These are phyloP conservation scores for Xylariaceae sp. DNA, from an alignment of 2,329 filamentous ascomycete species.

Conservation along the genomic window DNA sequence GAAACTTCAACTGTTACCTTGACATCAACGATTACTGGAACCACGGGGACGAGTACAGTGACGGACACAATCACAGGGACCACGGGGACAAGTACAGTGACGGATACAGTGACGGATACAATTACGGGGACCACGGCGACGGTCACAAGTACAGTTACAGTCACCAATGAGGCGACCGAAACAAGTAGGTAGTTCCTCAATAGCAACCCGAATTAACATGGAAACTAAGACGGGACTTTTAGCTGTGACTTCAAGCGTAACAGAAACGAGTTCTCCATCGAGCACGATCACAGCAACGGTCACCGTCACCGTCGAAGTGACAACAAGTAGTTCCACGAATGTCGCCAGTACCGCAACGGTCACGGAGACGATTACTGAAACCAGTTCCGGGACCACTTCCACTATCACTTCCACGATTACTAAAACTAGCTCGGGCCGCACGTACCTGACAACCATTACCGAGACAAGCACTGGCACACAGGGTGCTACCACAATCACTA, in stretches of 20 bases:
- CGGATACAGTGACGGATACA: background rate
- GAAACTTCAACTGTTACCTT: background rate
- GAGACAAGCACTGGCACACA: background rate
- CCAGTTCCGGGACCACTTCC: background rate
- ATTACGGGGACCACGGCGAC: background rate
- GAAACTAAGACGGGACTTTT: slow-evolving; percentile 5
- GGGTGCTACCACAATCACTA: background rate
- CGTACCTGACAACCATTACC: background rate
- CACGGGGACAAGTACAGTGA: background rate
- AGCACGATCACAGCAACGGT: slow-evolving; percentile 6
- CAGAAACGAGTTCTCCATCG: slow-evolving; percentile 1
- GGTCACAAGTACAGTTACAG: slow-evolving; percentile 5
- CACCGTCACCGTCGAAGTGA: background rate
- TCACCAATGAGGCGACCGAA: background rate
- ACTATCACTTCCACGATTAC: background rate
- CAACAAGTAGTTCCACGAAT: background rate
- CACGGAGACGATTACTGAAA: background rate
- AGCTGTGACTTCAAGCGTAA: slow-evolving; percentile 7
- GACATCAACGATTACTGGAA: background rate
- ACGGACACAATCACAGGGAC: background rate
- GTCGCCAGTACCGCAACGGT: background rate
- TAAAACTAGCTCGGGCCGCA: background rate
- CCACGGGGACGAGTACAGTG: background rate
- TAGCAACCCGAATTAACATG: background rate
- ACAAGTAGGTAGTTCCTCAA: slow-evolving; percentile 3